Evolutionary conservation across 208 protist genomes (phyloP).

Genomic region (Leishmania major): DNA sequence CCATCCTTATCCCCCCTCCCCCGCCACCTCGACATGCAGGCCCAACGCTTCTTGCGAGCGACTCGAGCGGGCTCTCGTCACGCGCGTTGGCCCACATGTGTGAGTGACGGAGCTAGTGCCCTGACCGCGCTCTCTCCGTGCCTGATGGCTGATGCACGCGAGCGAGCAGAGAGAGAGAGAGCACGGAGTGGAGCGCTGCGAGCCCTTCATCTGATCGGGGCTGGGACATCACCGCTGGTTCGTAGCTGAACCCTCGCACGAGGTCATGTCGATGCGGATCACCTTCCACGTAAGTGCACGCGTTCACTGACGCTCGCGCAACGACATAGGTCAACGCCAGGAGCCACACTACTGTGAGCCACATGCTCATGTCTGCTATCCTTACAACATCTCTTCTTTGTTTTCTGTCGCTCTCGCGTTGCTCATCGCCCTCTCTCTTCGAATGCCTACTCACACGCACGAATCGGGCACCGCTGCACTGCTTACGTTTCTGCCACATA

Average conservation of each 20-base stretch:
- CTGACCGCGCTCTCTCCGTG: background rate
- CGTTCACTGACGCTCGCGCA: background rate
- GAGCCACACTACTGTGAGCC: background rate
- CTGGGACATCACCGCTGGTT: background rate
- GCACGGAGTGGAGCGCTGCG: background rate
- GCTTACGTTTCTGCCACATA: background rate
- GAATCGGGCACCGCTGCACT: background rate
- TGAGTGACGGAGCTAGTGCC: background rate
- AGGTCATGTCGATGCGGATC: background rate
- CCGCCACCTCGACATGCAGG: background rate
- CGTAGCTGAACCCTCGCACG: background rate
- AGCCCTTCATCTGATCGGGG: background rate
- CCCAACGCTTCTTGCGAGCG: background rate
- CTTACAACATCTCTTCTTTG: background rate
- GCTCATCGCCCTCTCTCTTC: background rate
- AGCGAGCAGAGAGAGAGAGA: background rate
- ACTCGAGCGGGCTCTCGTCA: background rate
- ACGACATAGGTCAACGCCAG: background rate
- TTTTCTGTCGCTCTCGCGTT: background rate
- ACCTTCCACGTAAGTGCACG: background rate
- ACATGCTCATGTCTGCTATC: background rate
- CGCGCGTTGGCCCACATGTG: background rate
- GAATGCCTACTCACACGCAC: background rate
- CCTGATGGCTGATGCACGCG: background rate
- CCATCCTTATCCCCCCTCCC: background rate